phyloP scores from a whole-genome alignment of 192 early-diverging fungal species.

The Coemansia sp. region DNA sequence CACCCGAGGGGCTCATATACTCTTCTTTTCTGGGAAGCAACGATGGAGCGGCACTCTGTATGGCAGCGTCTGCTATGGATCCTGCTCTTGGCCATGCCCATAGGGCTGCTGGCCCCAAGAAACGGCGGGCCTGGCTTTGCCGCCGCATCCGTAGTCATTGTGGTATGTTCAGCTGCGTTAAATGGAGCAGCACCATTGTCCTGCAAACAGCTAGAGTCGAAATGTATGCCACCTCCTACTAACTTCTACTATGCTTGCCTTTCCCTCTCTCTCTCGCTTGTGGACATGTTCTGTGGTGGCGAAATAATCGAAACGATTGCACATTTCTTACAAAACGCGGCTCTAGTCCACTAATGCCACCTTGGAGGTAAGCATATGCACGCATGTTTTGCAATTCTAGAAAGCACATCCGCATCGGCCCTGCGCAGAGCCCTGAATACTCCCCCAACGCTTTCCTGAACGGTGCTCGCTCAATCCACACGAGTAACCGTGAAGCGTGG shows the following conservation, averaged over 20 bases:
- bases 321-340: neutral
- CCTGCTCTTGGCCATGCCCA: constrained; percentile 18
- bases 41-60: neutral
- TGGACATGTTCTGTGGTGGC: neutral
- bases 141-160: constrained; percentile 27
- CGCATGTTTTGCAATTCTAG: neutral
- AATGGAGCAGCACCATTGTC: neutral
- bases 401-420: neutral
- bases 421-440: neutral
- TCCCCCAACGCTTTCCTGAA: neutral
- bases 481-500: neutral
- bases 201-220: neutral
- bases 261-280: neutral
- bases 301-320: neutral
- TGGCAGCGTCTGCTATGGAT: constrained; percentile 5
- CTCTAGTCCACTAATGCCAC: constrained; percentile 47
- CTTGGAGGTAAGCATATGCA: constrained; percentile 36
- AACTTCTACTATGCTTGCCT: neutral
- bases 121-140: constrained; percentile 14
- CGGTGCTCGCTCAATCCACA: neutral
- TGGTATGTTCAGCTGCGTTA: constrained; percentile 16
- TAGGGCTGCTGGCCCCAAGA: constrained; percentile 14
- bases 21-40: neutral
- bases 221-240: neutral
- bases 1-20: neutral